Evolutionary conservation across 441 rosid species (phyloP).

Genomic region (Manihot esculenta): DNA sequence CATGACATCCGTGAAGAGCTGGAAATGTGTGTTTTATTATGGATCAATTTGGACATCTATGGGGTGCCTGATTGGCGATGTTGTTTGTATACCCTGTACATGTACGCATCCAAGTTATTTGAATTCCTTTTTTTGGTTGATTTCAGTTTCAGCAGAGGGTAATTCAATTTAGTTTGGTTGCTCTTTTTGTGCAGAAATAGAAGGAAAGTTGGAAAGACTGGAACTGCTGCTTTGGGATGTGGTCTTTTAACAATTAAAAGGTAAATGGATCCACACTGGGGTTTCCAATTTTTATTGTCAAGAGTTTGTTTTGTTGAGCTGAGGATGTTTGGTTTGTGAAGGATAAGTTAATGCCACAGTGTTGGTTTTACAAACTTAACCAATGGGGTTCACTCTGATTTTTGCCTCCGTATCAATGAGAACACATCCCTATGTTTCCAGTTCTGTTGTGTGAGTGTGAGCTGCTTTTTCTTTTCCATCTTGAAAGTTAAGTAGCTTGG

Average conservation of each 20-base stretch:
- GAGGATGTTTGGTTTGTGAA: constrained; percentile 16
- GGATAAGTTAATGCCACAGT: constrained; percentile 19
- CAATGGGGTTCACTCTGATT: constrained; percentile 18
- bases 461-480: not conserved
- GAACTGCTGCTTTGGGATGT: constrained; percentile 36
- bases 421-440: constrained; percentile 24
- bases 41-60: constrained; percentile 22
- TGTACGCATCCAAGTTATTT: constrained; percentile 30
- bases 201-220: constrained; percentile 33
- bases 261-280: constrained; percentile 25
- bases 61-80: constrained; percentile 25
- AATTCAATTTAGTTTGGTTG: not conserved
- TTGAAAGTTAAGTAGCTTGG: not conserved
- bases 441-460: not conserved
- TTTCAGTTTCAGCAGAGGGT: not conserved
- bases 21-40: constrained; percentile 19
- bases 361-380: constrained; percentile 14
- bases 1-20: constrained; percentile 32
- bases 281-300: constrained; percentile 26
- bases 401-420: constrained; percentile 30
- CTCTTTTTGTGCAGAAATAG: constrained; percentile 40
- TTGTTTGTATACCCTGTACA: constrained; percentile 55
- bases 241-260: no score
- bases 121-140: not conserved
- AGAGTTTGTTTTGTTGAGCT: constrained; percentile 25